These are phyloP conservation scores for Aspergillus udagawae DNA, from an alignment of 2,329 filamentous ascomycete genomes.

Conservation along the genomic window DNA sequence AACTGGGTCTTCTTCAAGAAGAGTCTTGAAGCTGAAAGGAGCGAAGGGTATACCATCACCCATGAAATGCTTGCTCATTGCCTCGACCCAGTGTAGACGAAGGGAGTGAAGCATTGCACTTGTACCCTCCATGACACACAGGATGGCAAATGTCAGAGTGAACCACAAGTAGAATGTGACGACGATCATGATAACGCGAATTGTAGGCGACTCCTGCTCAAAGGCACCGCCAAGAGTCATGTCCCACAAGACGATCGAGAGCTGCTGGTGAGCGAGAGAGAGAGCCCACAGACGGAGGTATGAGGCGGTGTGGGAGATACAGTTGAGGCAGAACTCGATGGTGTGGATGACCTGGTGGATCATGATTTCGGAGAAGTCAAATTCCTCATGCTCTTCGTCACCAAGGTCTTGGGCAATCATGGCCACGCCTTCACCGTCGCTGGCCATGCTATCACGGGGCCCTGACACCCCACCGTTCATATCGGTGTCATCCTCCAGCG, in stretches of 20 bases:
- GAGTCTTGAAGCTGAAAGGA: conserved; percentile 80
- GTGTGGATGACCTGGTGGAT: conserved; percentile 99
- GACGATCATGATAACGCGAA: conserved; percentile 77
- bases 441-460: conserved; percentile 61
- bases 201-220: conserved; percentile 54
- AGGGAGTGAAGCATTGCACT: conserved; percentile 93
- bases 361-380: conserved; percentile 96
- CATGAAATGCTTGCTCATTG: conserved; percentile 96
- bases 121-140: conserved; percentile 94
- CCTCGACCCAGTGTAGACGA: conserved; percentile 92
- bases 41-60: conserved; percentile 83
- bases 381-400: conserved; percentile 85
- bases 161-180: conserved; percentile 88
- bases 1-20: conserved; percentile 74
- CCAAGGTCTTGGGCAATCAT: conserved; percentile 84
- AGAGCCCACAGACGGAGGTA: conserved; percentile 98
- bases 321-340: conserved; percentile 98
- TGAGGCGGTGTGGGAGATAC: conserved; percentile 96
- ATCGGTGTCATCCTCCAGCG: conserved; percentile 83
- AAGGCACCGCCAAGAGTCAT: conserved; percentile 89
- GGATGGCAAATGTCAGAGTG: conserved; percentile 69
- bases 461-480: conserved; percentile 59
- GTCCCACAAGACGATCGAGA: conserved; percentile 90
- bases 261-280: conserved; percentile 95
- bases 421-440: conserved; percentile 76